Evolutionary conservation across 2,329 filamentous ascomycete species (phyloP).

Genomic region (Fusarium circinatum): DNA sequence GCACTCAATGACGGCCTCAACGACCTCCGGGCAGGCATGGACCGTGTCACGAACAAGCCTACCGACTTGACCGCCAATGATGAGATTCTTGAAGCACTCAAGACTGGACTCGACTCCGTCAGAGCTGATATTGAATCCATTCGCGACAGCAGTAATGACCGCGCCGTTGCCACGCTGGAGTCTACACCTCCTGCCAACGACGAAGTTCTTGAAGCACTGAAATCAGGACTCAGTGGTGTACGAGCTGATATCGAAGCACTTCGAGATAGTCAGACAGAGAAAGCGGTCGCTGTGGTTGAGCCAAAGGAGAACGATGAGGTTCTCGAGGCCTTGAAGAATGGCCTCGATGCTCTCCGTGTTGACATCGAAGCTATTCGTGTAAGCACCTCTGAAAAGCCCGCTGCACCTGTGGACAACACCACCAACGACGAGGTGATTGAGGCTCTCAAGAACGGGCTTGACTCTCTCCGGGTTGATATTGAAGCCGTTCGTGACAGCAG

Average conservation of each 20-base stretch:
- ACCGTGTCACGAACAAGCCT: slow-evolving; percentile 80
- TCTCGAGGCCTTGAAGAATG: slow-evolving; percentile 67
- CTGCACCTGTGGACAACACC: slow-evolving; percentile 17
- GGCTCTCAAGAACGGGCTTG: slow-evolving; percentile 33
- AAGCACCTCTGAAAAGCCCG: slow-evolving; percentile 62
- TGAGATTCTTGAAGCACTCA: slow-evolving; percentile 89
- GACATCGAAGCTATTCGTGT: slow-evolving; percentile 59
- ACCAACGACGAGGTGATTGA: slow-evolving; percentile 37
- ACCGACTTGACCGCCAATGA: slow-evolving; percentile 85
- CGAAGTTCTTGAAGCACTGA: slow-evolving; percentile 88
- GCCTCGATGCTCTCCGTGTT: slow-evolving; percentile 36
- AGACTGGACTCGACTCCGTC: slow-evolving; percentile 80
- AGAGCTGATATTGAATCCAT: slow-evolving; percentile 82
- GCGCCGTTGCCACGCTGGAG: slow-evolving; percentile 57
- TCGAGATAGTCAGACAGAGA: slow-evolving; percentile 63
- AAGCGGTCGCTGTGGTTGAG: slow-evolving; percentile 51
- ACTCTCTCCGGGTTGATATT: slow-evolving; percentile 31
- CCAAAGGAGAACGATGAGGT: slow-evolving; percentile 81
- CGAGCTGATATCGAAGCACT: slow-evolving; percentile 82
- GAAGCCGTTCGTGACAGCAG: slow-evolving; percentile 70
- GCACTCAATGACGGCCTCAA: slow-evolving; percentile 89
- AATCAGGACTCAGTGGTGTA: slow-evolving; percentile 79
- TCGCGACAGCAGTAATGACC: slow-evolving; percentile 65
- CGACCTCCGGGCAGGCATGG: slow-evolving; percentile 79
- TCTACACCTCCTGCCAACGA: slow-evolving; percentile 72